phyloP scores from a whole-genome alignment of 139 green algal species.

The Micractinium conductrix region DNA sequence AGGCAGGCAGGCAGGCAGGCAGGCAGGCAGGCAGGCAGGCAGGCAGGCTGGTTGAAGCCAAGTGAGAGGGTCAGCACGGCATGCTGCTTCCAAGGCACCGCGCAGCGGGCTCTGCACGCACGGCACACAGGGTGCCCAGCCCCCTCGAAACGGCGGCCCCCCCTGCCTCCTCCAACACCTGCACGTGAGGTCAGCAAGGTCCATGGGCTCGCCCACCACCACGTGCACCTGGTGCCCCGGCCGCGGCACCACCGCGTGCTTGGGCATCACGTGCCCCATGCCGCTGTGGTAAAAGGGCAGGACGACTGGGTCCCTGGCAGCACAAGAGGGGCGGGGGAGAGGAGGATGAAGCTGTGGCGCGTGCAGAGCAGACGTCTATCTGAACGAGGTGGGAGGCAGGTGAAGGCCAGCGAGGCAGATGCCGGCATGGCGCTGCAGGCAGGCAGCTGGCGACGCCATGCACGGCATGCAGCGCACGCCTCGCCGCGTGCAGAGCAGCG shows the following conservation, averaged over 20 bases:
- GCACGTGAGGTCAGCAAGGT: conserved; percentile 71
- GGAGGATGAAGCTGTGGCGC: background rate
- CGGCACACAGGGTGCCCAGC: too few relatives aligned
- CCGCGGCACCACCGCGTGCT: conserved; percentile 50
- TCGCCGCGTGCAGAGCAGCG: too few relatives aligned
- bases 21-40: too few relatives aligned
- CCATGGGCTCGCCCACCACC: conserved; percentile 69
- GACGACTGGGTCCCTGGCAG: conserved; percentile 74
- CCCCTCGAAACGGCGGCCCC: too few relatives aligned
- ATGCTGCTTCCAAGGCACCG: too few relatives aligned
- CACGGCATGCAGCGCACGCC: background rate
- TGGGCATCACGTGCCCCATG: conserved; percentile 80
- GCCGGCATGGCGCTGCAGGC: background rate
- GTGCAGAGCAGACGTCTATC: too few relatives aligned
- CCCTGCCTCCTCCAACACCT: too few relatives aligned
- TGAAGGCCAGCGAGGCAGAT: background rate
- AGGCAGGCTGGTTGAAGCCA: too few relatives aligned
- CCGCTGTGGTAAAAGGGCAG: conserved; percentile 88
- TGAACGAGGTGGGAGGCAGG: background rate
- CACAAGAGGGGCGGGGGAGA: background rate
- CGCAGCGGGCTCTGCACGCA: too few relatives aligned
- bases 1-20: background rate
- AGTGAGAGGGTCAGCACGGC: too few relatives aligned
- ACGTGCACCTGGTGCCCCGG: conserved; percentile 62
- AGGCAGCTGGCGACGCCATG: background rate